Evolutionary conservation across 495 filamentous ascomycete species (phyloP).

Genomic region (Annulohypoxylon maeteangense): DNA sequence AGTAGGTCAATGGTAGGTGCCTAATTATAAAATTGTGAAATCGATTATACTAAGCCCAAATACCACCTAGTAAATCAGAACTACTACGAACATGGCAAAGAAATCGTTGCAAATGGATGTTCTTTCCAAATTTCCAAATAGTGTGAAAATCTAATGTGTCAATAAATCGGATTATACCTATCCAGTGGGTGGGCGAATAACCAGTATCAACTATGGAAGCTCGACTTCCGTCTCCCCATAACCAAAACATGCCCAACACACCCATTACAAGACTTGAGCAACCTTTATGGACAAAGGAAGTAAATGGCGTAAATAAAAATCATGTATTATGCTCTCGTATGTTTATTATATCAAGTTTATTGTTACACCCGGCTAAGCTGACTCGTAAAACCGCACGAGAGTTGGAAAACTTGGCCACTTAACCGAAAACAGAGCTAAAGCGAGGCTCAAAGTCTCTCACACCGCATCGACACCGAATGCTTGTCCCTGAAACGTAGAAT

Average conservation of each 20-base stretch:
- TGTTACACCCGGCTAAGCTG: neutral
- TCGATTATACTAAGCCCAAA: neutral
- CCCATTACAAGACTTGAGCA: neutral
- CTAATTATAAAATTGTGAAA: neutral
- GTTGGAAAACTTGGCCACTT: conserved; percentile 2
- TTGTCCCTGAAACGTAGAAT: neutral
- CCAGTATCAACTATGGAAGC: neutral
- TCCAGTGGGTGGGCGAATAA: neutral
- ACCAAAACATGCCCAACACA: neutral
- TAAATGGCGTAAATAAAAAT: neutral
- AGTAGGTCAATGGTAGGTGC: neutral
- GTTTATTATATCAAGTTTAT: neutral
- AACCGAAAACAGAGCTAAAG: neutral
- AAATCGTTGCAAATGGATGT: neutral
- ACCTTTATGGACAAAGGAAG: neutral
- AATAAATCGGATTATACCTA: neutral
- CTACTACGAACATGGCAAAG: neutral
- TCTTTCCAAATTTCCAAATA: neutral
- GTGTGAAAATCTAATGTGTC: neutral
- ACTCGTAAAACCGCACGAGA: neutral
- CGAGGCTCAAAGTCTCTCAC: neutral
- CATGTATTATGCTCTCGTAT: neutral
- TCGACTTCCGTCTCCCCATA: neutral
- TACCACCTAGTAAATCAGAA: neutral
- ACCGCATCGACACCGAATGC: neutral